Percentiles rank a stretch among this genome's conserved stretches.
phyloP scores from a whole-genome alignment of 345 rosid genomes.

The Pelargonium nanum region DNA sequence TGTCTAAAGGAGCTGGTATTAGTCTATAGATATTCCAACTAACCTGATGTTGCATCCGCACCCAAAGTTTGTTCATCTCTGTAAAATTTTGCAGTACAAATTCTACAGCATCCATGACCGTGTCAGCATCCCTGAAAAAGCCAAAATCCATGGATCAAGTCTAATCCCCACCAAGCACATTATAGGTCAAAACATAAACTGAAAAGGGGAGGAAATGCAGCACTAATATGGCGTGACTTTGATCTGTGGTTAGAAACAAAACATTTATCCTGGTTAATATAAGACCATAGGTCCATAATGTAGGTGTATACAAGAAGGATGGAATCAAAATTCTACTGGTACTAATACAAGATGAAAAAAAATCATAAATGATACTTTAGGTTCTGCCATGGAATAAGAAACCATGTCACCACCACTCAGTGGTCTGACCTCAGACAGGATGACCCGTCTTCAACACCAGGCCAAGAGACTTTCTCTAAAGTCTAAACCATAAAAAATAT shows the following conservation, averaged over 20 bases:
- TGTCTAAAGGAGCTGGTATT: conserved; percentile 48
- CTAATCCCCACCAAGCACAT: not conserved
- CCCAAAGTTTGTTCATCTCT: conserved; percentile 99
- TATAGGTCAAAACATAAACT: not conserved
- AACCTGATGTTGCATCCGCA: conserved; percentile 99
- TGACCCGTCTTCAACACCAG: too few species aligned
- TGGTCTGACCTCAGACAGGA: not conserved
- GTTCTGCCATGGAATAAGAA: not conserved
- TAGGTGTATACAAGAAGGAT: not conserved
- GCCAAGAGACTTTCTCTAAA: not conserved
- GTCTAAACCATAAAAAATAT: not conserved
- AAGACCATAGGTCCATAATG: not conserved
- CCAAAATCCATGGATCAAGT: conserved; percentile 9
- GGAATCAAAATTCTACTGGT: not conserved
- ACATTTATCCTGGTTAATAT: not conserved
- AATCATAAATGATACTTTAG: not conserved
- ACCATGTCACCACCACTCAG: not conserved
- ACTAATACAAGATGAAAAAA: not conserved
- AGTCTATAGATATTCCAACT: conserved; percentile 47
- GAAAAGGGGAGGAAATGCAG: not conserved
- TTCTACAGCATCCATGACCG: conserved; percentile 83
- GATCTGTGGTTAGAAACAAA: not conserved
- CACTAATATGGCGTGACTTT: not conserved
- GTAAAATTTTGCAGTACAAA: conserved; percentile 95
- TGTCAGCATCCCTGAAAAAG: conserved; percentile 86